These are phyloP conservation scores for Naganishia liquefaciens DNA, from an alignment of 1,284 basidiomycete species.

Conservation along the genomic window DNA sequence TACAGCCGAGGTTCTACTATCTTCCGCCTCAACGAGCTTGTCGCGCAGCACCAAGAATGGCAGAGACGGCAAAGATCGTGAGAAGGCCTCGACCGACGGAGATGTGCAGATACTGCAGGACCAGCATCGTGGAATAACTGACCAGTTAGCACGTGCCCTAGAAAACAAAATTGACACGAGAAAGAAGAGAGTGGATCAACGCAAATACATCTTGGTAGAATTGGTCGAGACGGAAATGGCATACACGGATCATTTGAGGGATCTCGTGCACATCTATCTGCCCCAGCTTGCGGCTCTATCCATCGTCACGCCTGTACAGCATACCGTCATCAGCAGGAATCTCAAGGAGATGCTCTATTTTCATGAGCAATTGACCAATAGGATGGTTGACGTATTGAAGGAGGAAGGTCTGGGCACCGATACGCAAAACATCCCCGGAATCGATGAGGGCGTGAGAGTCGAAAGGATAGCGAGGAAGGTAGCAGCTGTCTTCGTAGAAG, in stretches of 20 bases:
- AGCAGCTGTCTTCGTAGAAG: slow-evolving; percentile 65
- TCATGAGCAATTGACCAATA: slow-evolving; percentile 64
- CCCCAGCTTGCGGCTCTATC: slow-evolving; percentile 55
- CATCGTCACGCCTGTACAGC: slow-evolving; percentile 47
- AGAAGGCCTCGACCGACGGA: slow-evolving; percentile 35
- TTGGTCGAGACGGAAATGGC: slow-evolving; percentile 77
- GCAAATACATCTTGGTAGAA: slow-evolving; percentile 59
- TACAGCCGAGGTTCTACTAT: slow-evolving; percentile 45
- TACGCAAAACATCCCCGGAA: slow-evolving; percentile 31
- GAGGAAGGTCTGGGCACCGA: slow-evolving; percentile 59
- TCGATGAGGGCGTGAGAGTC: slow-evolving; percentile 39
- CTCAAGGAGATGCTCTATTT: slow-evolving; percentile 70
- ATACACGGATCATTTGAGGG: slow-evolving; percentile 74
- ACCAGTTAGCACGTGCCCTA: slow-evolving; percentile 42
- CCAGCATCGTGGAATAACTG: slow-evolving; percentile 35
- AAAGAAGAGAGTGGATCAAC: slow-evolving; percentile 37
- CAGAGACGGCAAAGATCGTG: slow-evolving; percentile 41
- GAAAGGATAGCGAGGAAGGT: slow-evolving; percentile 62
- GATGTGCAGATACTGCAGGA: slow-evolving; percentile 32
- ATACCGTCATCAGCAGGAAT: slow-evolving; percentile 64
- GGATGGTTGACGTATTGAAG: slow-evolving; percentile 59
- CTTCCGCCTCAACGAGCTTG: slow-evolving; percentile 52
- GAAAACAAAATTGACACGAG: slow-evolving; percentile 34
- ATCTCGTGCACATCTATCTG: slow-evolving; percentile 64
- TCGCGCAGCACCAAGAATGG: slow-evolving; percentile 50